Conservation (phyloP, 208 protist genomes). For the Crithidia brevicula region DNA sequence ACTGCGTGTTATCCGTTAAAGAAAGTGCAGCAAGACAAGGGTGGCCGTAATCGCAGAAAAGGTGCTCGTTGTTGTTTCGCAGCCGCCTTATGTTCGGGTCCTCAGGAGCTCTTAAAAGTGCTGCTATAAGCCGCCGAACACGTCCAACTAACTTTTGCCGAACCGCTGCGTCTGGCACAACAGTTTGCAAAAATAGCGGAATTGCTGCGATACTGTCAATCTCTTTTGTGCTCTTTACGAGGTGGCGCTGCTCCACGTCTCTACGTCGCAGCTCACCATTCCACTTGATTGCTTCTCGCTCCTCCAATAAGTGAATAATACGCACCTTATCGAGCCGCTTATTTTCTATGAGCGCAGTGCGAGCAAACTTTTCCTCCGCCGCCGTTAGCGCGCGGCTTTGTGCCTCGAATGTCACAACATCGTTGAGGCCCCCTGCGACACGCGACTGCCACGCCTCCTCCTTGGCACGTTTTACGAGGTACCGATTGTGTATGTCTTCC, state of each 20-base stretch:
- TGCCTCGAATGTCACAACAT: constrained; percentile 54
- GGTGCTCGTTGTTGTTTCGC: constrained; percentile 73
- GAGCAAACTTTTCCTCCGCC: constrained; percentile 43
- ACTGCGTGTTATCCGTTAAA: background rate
- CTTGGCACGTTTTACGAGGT: constrained; percentile 49
- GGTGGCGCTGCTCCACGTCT: constrained; percentile 29
- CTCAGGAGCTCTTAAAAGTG: constrained; percentile 71
- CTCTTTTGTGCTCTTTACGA: background rate
- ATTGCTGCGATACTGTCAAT: constrained; percentile 12
- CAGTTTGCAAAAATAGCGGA: constrained; percentile 13
- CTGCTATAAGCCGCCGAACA: constrained; percentile 46
- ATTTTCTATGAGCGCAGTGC: constrained; percentile 34
- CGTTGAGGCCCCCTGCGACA: constrained; percentile 48
- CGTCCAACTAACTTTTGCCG: constrained; percentile 23
- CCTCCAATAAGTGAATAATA: constrained; percentile 31
- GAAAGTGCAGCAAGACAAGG: constrained; percentile 27
- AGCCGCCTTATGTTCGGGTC: constrained; percentile 76
- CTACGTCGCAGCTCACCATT: constrained; percentile 47
- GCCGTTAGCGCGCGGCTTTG: constrained; percentile 32
- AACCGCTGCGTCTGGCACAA: constrained; percentile 28
- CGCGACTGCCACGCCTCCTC: constrained; percentile 71
- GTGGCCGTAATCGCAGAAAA: constrained; percentile 76
- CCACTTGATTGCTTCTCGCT: constrained; percentile 43
- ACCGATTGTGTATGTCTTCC: constrained; percentile 43
- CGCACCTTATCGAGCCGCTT: constrained; percentile 32